Conservation (phyloP, 2,329 filamentous ascomycete species). For the Penicillium sp. region DNA sequence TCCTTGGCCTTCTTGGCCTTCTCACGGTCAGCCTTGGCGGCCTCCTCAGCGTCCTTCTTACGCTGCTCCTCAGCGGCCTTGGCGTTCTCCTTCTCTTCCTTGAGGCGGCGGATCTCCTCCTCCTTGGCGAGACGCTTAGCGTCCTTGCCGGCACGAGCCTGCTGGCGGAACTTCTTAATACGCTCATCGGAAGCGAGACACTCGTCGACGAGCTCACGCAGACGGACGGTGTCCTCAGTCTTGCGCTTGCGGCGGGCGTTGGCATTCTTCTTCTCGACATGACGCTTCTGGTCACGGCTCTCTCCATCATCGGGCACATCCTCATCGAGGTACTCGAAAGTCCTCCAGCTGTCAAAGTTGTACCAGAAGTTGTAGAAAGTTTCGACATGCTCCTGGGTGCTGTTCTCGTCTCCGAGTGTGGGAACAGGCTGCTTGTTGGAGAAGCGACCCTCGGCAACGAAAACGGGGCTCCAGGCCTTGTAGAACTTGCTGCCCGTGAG, state of each 20-base stretch:
- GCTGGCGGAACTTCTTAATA: constrained; percentile 95
- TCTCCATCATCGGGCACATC: constrained; percentile 98
- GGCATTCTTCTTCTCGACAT: constrained; percentile 97
- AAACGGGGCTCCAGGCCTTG: constrained; percentile 88
- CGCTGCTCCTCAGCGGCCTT: constrained; percentile 80
- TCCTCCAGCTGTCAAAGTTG: constrained; percentile 97
- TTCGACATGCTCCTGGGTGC: constrained; percentile 85
- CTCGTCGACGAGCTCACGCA: constrained; percentile 87
- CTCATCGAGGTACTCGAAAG: constrained; percentile 98
- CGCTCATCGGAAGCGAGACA: constrained; percentile 81
- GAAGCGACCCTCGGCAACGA: constrained; percentile 90
- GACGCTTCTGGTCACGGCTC: constrained; percentile 97
- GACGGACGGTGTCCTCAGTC: constrained; percentile 90
- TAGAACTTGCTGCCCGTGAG: constrained; percentile 84
- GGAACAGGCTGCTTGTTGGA: constrained; percentile 88
- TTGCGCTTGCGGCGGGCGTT: constrained; percentile 99
- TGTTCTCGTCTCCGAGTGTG: constrained; percentile 76
- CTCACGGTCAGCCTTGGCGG: constrained; percentile 80
- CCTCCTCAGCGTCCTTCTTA: constrained; percentile 78
- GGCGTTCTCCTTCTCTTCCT: constrained; percentile 77
- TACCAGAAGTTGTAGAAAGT: constrained; percentile 99
- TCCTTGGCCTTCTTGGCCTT: constrained; percentile 95
- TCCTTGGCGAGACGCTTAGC: constrained; percentile 90
- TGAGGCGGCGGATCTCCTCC: constrained; percentile 80
- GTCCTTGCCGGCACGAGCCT: constrained; percentile 91